A percentile compares a stretch with the other conserved stretches of the same genome.
Evolutionary conservation across 2,329 filamentous ascomycete species (phyloP).

Genomic region (Scortechinia acanthostroma): DNA sequence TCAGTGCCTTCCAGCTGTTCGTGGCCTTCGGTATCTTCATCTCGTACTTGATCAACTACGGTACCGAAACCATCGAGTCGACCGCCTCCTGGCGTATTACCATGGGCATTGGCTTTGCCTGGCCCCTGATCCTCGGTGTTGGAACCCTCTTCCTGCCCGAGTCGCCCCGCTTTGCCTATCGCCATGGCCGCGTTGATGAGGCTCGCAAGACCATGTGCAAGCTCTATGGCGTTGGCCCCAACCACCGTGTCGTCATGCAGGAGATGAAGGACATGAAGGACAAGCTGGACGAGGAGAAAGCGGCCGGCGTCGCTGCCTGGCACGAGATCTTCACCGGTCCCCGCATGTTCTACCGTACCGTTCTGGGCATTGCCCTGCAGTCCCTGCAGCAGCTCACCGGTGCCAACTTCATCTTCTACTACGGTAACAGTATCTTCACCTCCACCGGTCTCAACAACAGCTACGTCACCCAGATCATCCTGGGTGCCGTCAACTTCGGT

Average conservation of each 20-base stretch:
- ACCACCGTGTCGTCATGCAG: slow-evolving; percentile 29
- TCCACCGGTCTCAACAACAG: slow-evolving; percentile 58
- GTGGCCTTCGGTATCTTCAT: slow-evolving; percentile 63
- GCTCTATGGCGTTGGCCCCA: slow-evolving; percentile 30
- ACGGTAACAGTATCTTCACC: slow-evolving; percentile 58
- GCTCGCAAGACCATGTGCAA: slow-evolving; percentile 37
- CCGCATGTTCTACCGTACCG: slow-evolving; percentile 56
- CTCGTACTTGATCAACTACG: slow-evolving; percentile 51
- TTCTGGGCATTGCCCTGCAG: slow-evolving; percentile 55
- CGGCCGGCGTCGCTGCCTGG: slow-evolving; percentile 33
- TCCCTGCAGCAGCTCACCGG: slow-evolving; percentile 64
- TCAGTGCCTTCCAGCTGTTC: slow-evolving; percentile 67
- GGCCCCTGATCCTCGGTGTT: slow-evolving; percentile 40
- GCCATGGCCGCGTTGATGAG: slow-evolving; percentile 34
- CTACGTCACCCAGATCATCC: slow-evolving; percentile 63
- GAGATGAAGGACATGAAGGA: slow-evolving; percentile 42
- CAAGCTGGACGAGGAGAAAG: slow-evolving; percentile 38
- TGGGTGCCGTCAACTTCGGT: slow-evolving; percentile 59
- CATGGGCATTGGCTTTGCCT: slow-evolving; percentile 44
- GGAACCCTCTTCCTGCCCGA: slow-evolving; percentile 46
- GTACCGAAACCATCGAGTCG: slow-evolving; percentile 36
- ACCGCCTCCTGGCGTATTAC: slow-evolving; percentile 57
- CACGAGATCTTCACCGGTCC: slow-evolving; percentile 62
- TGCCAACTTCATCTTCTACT: slow-evolving; percentile 65
- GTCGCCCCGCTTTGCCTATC: slow-evolving; percentile 41